Base-by-base conservation (phyloP, 306 rosid genomes). In the Oemleria cerasiformis region DNA sequence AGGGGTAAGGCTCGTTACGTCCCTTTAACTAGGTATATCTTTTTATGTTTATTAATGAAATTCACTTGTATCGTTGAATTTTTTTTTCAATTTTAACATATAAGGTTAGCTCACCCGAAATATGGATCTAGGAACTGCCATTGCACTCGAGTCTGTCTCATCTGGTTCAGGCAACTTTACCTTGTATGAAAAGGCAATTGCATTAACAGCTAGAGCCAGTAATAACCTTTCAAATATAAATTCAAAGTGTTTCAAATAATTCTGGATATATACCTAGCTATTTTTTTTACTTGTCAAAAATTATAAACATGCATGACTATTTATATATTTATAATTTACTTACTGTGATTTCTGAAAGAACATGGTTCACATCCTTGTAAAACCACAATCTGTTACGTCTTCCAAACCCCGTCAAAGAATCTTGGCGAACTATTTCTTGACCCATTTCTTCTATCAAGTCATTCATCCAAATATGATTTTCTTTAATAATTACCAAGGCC, bases 361-460 rank as follows among this genome's bases (percentile, higher is more conserved):
- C 69, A 34, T 42, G 63, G 30, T 70, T 25, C 64, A 78, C 81
- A 68, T 81, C 77, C 65, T 84, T 65, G n/a, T 68, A 34, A 75
- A 67, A 74, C 77, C 70, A 84, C 12, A 81, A 12, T 38, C 78
- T 84, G 20, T 67, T 68, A 0, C 75, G 74, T 60, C 65, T 78
- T 2, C 83, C 54, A 0, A 73, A 78, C 4, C 74, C 72, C 10
- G 38, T 30, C 34, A 16, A 49, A 49, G 79, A 49, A 49, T 49
- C 83, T 57, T 8, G 19, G 44, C 73, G 58, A 65, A 65, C 80
- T 59, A 78, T 69, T 54, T 75, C 71, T 51, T 54, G 70, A 8
- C 85, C 85, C 30, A 81, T 40, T 70, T 78, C 73, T 67, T 81
- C 83, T n/a, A 81, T 20, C 49, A 76, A 80, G 50, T 83, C 80